Conservation (phyloP, 164 flowering plant genomes). For the Dillenia suffruticosa region DNA sequence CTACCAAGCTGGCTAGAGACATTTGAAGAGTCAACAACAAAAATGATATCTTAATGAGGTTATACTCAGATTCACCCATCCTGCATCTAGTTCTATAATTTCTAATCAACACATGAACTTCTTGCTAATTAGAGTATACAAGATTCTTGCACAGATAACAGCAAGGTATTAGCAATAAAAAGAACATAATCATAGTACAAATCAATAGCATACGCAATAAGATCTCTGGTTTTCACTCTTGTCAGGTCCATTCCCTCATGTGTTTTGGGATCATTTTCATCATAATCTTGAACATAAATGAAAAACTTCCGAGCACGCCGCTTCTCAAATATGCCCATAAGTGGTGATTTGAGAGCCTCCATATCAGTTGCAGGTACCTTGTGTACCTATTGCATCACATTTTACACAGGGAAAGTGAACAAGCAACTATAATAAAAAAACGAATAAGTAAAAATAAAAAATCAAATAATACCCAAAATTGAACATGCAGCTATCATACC, state of each 20-base stretch:
- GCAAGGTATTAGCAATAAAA: no score
- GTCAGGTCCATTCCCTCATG: slow-evolving; percentile 93
- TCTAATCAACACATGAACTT: no score
- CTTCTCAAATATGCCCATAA: slow-evolving; percentile 95
- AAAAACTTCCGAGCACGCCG: slow-evolving; percentile 94
- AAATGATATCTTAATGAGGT: no score
- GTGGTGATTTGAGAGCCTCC: slow-evolving; percentile 95
- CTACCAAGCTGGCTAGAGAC: no score
- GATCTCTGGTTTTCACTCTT: slow-evolving; percentile 72
- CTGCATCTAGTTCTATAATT: no score
- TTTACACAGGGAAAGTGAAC: neutral
- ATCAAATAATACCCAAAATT: neutral
- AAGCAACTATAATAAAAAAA: neutral
- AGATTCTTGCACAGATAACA: no score
- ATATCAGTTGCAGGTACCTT: slow-evolving; percentile 95
- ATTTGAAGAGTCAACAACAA: no score
- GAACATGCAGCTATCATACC: slow-evolving; percentile 29
- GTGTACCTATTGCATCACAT: slow-evolving; percentile 52
- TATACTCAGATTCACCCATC: no score
- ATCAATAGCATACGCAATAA: slow-evolving; percentile 65
- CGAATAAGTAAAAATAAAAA: neutral
- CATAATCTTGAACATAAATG: slow-evolving; percentile 84
- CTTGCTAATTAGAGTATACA: no score
- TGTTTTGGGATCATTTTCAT: slow-evolving; percentile 81
- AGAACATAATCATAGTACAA: neutral